phyloP scores from a whole-genome alignment of 2,329 filamentous ascomycete genomes.

The Sporothrix brunneoviolacea region DNA sequence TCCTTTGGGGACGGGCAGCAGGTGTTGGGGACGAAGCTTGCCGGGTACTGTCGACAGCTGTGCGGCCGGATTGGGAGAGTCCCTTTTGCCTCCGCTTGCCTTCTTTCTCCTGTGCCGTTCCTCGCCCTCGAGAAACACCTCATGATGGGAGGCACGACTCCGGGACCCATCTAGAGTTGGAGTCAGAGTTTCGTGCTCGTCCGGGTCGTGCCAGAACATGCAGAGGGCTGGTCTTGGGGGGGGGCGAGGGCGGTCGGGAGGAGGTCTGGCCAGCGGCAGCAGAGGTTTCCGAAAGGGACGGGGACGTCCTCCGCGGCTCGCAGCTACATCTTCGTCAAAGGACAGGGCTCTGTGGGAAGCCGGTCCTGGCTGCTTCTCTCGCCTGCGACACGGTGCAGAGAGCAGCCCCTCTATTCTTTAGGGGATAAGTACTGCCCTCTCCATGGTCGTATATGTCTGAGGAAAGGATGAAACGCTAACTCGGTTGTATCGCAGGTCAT shows the following conservation, averaged over 20 bases:
- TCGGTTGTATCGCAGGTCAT: too few species aligned
- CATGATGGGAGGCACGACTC: constrained; percentile 24
- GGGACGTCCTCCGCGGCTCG: background rate
- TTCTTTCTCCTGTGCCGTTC: constrained; percentile 6
- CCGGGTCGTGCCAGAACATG: constrained; percentile 35
- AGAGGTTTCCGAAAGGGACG: too few species aligned
- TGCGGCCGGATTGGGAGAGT: background rate
- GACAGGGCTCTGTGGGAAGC: constrained; percentile 31
- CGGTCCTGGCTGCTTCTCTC: constrained; percentile 42
- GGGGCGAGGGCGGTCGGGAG: background rate
- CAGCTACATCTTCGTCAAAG: constrained; percentile 23
- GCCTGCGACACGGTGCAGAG: constrained; percentile 42
- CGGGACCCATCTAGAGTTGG: constrained; percentile 88
- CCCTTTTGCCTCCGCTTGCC: background rate
- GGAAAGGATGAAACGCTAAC: too few species aligned
- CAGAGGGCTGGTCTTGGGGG: background rate
- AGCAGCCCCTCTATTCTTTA: constrained; percentile 37
- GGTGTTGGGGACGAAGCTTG: background rate
- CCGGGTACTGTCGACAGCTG: too few species aligned
- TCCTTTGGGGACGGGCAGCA: background rate
- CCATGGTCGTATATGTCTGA: too few species aligned
- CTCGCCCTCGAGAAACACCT: background rate
- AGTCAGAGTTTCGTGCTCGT: constrained; percentile 93
- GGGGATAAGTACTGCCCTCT: constrained; percentile 53
- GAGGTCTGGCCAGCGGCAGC: background rate